Evolutionary conservation across 495 filamentous ascomycete species (phyloP), one percentile per base, ranked within the genome.

Genomic region (Collariella sp.): DNA sequence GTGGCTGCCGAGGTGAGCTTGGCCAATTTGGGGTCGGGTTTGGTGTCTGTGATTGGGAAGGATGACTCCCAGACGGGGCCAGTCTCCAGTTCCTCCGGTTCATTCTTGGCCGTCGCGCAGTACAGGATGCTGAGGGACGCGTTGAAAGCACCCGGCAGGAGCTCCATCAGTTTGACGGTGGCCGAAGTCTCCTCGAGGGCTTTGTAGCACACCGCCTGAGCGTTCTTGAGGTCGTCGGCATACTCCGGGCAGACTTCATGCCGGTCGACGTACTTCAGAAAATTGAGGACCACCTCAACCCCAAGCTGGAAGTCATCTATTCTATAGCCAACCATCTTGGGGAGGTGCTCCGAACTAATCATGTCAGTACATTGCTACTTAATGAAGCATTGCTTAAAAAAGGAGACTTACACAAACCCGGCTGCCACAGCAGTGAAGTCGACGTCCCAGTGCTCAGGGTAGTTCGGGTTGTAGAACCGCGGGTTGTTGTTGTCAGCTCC

Each of bases 191-290:
- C 88, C 18, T 73, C 70, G 9, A 81, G 73, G 12, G 87, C 89
- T 22, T 75, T 59, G 23, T 85, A 78, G 60, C 90, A 96, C 38
- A 89, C 65, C 3, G 60, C 64, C 20, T 84, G 75, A 2, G 90
- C 91, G 2, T 73, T 74, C 24, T 79, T 66, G 46, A 97, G 76
- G 56, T 87, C 78, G 0, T 76, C 72, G 0, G 61, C 71, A 65
- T 90, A 84, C 59, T 98, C 93, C 3, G 86, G 85, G 57, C 88
- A 94, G 13, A 95, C 93, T 34, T 86, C 76, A 61, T 96, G 91
- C 52, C 79, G 78, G 12, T 89, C 73, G 9, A 96, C 75, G 60
- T 96, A 98, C 58, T 89, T 89, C 53, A 95, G 79, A 67, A 96
- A 96, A 67, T 93, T 95, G 46, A 78, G 79, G 43, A 96, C 74